Evolutionary conservation across 2,329 filamentous ascomycete species (phyloP).

Genomic region (Didymella pomorum): DNA sequence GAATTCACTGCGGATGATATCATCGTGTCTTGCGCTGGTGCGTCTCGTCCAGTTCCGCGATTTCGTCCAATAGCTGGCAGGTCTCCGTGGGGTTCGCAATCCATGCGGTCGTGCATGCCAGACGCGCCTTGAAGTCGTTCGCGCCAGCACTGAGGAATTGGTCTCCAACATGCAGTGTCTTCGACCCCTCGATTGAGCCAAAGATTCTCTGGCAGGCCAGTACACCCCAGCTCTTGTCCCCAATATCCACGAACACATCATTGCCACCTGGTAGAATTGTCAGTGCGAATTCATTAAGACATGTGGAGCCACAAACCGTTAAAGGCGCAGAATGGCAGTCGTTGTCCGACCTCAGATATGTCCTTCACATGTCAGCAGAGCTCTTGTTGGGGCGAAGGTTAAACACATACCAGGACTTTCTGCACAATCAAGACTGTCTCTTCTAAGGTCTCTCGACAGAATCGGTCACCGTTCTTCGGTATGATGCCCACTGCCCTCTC

Average conservation of each 20-base stretch:
- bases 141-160: constrained; percentile 90
- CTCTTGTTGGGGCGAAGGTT: not conserved
- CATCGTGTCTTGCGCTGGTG: constrained; percentile 49
- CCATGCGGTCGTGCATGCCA: constrained; percentile 95
- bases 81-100: constrained; percentile 94
- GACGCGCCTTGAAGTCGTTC: constrained; percentile 95
- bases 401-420: constrained; percentile 70
- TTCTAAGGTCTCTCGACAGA: constrained; percentile 88
- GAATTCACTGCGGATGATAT: not conserved
- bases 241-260: constrained; percentile 98
- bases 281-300: constrained; percentile 17
- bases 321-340: constrained; percentile 93
- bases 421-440: constrained; percentile 96
- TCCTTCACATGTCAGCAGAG: constrained; percentile 59
- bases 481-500: constrained; percentile 70
- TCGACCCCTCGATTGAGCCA: constrained; percentile 74
- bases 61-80: constrained; percentile 85
- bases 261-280: constrained; percentile 71
- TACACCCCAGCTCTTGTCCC: constrained; percentile 97
- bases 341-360: constrained; percentile 71
- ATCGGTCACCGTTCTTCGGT: constrained; percentile 67
- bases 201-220: constrained; percentile 92
- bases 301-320: constrained; percentile 65
- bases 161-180: constrained; percentile 91
- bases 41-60: constrained; percentile 59